These are phyloP conservation scores for Adansonia digitata DNA, from an alignment of 345 rosid species.

Conservation along the genomic window DNA sequence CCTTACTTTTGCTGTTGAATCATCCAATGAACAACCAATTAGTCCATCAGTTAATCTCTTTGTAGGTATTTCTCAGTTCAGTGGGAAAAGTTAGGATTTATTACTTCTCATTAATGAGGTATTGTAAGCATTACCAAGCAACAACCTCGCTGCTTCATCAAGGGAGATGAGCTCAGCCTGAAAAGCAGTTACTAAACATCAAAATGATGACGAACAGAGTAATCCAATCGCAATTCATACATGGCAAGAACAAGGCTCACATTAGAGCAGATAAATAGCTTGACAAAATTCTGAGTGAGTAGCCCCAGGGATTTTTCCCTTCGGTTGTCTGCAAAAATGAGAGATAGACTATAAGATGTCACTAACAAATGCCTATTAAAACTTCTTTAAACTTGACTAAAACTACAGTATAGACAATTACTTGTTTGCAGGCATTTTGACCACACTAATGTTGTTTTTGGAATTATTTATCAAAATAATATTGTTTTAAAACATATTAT, in stretches of 20 bases:
- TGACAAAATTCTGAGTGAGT: slow-evolving; percentile 83
- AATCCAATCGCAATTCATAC: neutral
- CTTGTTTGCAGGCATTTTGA: too few species aligned
- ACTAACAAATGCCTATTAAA: neutral
- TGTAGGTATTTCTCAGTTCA: neutral
- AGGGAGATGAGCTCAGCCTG: slow-evolving; percentile 70
- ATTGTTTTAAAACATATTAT: too few species aligned
- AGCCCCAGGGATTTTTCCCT: slow-evolving; percentile 85
- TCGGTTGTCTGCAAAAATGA: slow-evolving; percentile 48
- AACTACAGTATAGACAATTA: too few species aligned
- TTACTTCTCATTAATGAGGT: slow-evolving; percentile 77
- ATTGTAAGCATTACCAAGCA: slow-evolving; percentile 76
- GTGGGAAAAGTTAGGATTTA: neutral
- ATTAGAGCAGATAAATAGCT: slow-evolving; percentile 71
- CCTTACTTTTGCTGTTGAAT: slow-evolving; percentile 80
- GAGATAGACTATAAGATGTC: neutral
- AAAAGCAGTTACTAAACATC: slow-evolving; percentile 7
- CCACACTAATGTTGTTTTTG: too few species aligned
- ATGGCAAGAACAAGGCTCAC: slow-evolving; percentile 37
- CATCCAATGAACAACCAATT: neutral
- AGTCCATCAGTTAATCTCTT: neutral
- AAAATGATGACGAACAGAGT: neutral
- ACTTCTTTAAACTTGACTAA: too few species aligned
- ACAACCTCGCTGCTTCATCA: slow-evolving; percentile 68
- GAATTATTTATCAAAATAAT: too few species aligned